phyloP scores from a whole-genome alignment of 1,139 yeast species.

The Hyphopichia burtonii region DNA sequence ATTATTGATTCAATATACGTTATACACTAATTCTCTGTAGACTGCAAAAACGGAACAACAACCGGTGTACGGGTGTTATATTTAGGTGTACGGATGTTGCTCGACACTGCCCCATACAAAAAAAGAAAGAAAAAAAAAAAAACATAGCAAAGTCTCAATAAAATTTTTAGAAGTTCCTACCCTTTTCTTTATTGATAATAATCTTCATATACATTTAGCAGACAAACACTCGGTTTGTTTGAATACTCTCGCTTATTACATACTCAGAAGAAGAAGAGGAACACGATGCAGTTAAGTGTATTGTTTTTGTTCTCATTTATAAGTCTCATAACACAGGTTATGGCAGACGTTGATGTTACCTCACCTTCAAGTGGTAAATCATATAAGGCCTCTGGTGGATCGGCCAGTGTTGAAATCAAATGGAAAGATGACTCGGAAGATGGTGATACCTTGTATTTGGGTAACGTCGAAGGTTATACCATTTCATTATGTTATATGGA shows the following conservation, averaged over 20 bases:
- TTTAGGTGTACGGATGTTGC: too few species aligned
- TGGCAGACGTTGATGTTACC: constrained; percentile 59
- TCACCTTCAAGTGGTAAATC: constrained; percentile 51
- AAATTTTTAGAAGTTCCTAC: too few species aligned
- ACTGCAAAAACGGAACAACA: too few species aligned
- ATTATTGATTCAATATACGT: too few species aligned
- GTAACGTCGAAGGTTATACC: constrained; percentile 44
- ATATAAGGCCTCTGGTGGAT: constrained; percentile 49
- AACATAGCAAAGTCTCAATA: too few species aligned
- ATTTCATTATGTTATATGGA: constrained; percentile 71
- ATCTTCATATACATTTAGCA: too few species aligned
- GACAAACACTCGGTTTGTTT: too few species aligned
- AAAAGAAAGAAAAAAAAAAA: too few species aligned
- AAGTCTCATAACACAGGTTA: constrained; percentile 9
- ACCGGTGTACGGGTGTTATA: too few species aligned
- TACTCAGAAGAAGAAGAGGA: neutral
- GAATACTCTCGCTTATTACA: too few species aligned
- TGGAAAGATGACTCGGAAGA: constrained; percentile 63
- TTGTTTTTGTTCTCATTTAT: neutral
- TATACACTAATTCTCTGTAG: too few species aligned
- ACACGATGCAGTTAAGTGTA: constrained; percentile 1
- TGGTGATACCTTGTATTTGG: constrained; percentile 40
- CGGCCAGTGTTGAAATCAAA: constrained; percentile 45
- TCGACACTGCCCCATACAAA: constrained; percentile 1
- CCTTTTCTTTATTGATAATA: too few species aligned